Evolutionary conservation across 2,329 filamentous ascomycete genomes (phyloP).

Genomic region (Fusarium pininemorale): DNA sequence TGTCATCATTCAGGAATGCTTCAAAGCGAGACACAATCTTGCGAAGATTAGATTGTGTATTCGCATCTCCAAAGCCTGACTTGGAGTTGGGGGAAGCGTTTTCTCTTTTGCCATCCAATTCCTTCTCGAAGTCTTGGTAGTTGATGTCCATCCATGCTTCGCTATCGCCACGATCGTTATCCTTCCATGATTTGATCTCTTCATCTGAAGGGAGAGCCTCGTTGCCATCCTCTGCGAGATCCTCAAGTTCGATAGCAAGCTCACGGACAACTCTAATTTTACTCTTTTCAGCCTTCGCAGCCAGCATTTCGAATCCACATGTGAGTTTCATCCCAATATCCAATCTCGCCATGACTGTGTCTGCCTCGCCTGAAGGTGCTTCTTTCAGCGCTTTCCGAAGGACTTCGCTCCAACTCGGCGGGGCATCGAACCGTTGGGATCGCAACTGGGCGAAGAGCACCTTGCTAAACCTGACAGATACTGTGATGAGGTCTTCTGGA

Average conservation of each 20-base stretch:
- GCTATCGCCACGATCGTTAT: slow-evolving; percentile 73
- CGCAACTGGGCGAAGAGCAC: slow-evolving; percentile 91
- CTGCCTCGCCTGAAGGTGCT: slow-evolving; percentile 13
- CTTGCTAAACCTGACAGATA: slow-evolving; percentile 85
- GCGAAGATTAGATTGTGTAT: slow-evolving; percentile 78
- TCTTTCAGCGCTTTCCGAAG: slow-evolving; percentile 35
- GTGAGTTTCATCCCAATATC: slow-evolving; percentile 90
- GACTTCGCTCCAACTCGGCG: slow-evolving; percentile 58
- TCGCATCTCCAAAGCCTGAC: slow-evolving; percentile 70
- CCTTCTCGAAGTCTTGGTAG: slow-evolving; percentile 86
- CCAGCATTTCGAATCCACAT: slow-evolving; percentile 90
- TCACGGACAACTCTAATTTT: slow-evolving; percentile 77
- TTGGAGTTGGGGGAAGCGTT: slow-evolving; percentile 48
- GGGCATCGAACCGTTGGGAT: slow-evolving; percentile 81
- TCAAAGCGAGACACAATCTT: slow-evolving; percentile 97
- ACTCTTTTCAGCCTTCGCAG: slow-evolving; percentile 71
- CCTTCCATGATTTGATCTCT: slow-evolving; percentile 78
- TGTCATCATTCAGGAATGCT: slow-evolving; percentile 86
- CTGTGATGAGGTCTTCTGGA: slow-evolving; percentile 80
- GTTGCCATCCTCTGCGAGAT: slow-evolving; percentile 77
- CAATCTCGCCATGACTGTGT: slow-evolving; percentile 46
- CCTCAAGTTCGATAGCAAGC: slow-evolving; percentile 78
- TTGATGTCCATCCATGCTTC: slow-evolving; percentile 94
- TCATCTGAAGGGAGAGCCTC: slow-evolving; percentile 71
- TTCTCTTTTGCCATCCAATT: slow-evolving; percentile 66